A percentile compares a stretch with the other conserved stretches of the same genome.
These are phyloP conservation scores for Russula olivacea DNA, from an alignment of 768 basidiomycete genomes.

Conservation along the genomic window DNA sequence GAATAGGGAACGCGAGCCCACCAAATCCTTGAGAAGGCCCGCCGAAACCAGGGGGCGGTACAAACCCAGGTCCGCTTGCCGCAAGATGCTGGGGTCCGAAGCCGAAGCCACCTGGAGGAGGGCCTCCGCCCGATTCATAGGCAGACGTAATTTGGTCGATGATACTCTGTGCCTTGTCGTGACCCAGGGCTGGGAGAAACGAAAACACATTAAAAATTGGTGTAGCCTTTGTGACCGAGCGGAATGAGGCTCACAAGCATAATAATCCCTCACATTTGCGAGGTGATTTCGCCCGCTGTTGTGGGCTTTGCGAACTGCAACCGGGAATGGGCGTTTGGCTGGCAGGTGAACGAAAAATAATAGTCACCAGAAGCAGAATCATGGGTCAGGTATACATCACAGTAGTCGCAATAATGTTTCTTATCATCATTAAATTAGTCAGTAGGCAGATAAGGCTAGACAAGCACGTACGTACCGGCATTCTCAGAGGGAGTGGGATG, in stretches of 20 bases:
- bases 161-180: constrained; percentile 96
- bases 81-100: constrained; percentile 78
- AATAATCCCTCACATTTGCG: constrained; percentile 94
- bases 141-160: constrained; percentile 97
- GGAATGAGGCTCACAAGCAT: constrained; percentile 56
- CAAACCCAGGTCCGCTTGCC: constrained; percentile 38
- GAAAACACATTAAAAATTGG: constrained; percentile 20
- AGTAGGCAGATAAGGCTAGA: background rate
- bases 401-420: constrained; percentile 95
- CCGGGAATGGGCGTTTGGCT: background rate
- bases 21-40: constrained; percentile 22
- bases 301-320: constrained; percentile 90
- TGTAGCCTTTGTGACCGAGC: background rate
- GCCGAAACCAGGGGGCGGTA: constrained; percentile 51
- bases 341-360: background rate
- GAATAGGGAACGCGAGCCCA: background rate
- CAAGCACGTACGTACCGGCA: constrained; percentile 53
- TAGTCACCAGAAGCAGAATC: constrained; percentile 82
- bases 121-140: constrained; percentile 81
- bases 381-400: constrained; percentile 91
- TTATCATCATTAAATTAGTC: constrained; percentile 30
- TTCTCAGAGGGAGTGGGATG: constrained; percentile 28
- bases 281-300: constrained; percentile 97
- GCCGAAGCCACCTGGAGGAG: constrained; percentile 82
- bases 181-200: constrained; percentile 58